Evolutionary conservation across 441 rosid species (phyloP), one percentile per base, ranked within the genome.

Genomic region (Populus hybrid): DNA sequence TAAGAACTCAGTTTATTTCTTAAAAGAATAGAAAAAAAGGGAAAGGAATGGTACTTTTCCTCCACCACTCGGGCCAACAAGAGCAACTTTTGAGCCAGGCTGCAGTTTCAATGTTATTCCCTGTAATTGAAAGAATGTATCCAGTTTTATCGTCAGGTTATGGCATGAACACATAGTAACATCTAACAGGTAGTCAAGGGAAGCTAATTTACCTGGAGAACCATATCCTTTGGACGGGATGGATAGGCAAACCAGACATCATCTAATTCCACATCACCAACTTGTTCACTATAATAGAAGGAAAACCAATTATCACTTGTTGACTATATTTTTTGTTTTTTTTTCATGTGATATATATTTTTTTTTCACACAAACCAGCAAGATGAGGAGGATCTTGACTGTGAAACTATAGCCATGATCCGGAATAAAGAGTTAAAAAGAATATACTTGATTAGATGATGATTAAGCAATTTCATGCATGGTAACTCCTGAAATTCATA

Each of bases 241-340:
- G 97, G 98, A 90, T 96, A 96, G 5, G 98, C 93, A 83, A 96
- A 96, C 97, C 97, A 94, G 21, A 94, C 94, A 70, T 96, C 98
- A 46, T 93, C 86, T 72, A 96, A 72, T 82, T 90, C 99, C 81
- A 96, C 95, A 78, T 89, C 97, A 50, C 97, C 99, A 85, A 89
- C 97, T 76, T 88, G 93, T 79, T 92, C 85, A 46, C 97, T 93
- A 5, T 34, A 9, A 78, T 63, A 50, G 2, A 59, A 59, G 24
- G 65, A 59, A n/a, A 59, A 59, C 24, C 5, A n/a, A 8, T 59
- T 2, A 59, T 59, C 65, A 59, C 5, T 59, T 59, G 1, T n/a
- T n/a, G n/a, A n/a, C n/a, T 59, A 59, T 9, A 59, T 0, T 59
- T n/a, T 54, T 8, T 8, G 24, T 21, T 18, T 57, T 57, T 57